These are phyloP conservation scores for Coleophoma cylindrospora DNA, from an alignment of 2,329 filamentous ascomycete genomes.

Conservation along the genomic window DNA sequence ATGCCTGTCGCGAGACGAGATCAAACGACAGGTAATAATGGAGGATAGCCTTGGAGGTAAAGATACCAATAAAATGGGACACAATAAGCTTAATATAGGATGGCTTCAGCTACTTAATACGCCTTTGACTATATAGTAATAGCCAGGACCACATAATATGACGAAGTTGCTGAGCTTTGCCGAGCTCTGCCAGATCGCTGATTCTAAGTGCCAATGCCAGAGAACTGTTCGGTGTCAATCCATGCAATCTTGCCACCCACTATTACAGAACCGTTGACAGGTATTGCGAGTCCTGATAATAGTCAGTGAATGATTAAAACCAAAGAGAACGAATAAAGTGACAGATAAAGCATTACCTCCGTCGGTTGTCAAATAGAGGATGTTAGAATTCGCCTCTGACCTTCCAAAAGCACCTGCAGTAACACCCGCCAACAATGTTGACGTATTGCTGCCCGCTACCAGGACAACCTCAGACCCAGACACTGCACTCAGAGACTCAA, in stretches of 20 bases:
- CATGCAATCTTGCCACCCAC: not conserved
- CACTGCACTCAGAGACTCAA: not conserved
- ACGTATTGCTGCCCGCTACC: not conserved
- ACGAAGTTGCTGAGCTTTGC: no score
- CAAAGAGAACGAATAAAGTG: no score
- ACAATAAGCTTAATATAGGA: no score
- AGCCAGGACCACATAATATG: no score
- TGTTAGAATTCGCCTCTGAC: not conserved
- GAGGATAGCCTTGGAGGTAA: no score
- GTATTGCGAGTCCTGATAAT: not conserved
- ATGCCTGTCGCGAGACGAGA: no score
- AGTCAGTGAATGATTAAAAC: not conserved
- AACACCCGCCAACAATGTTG: not conserved
- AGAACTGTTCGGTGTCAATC: not conserved
- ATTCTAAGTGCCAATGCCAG: not conserved
- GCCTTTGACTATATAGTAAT: no score
- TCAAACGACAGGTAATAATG: no score
- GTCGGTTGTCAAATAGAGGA: not conserved
- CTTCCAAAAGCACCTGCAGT: not conserved
- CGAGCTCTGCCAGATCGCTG: no score
- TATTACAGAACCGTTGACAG: not conserved
- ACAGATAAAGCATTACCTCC: not conserved
- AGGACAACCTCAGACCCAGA: not conserved
- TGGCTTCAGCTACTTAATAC: no score
- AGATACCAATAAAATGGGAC: no score